A percentile compares a stretch with the other conserved stretches of the same genome.
phyloP scores from a whole-genome alignment of 306 rosid species.

The Cicer pinnatifidum region DNA sequence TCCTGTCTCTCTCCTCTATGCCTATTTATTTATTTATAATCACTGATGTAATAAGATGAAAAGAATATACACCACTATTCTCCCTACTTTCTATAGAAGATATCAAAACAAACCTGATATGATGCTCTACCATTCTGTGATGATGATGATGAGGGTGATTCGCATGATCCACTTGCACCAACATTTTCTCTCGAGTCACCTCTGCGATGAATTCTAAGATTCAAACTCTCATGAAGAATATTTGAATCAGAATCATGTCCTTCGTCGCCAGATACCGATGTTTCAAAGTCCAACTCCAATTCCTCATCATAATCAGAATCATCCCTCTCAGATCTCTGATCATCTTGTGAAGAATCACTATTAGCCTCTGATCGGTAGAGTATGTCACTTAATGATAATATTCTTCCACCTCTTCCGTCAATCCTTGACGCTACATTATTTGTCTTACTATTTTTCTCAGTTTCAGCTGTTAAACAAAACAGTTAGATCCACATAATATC shows the following conservation, averaged over 20 bases:
- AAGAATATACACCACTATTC: neutral
- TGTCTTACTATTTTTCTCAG: constrained; percentile 64
- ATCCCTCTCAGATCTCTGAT: constrained; percentile 86
- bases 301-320: constrained; percentile 95
- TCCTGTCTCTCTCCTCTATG: neutral
- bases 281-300: constrained; percentile 88
- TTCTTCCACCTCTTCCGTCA: constrained; percentile 68
- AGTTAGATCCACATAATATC: constrained; percentile 40
- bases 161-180: constrained; percentile 67
- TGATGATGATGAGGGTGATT: constrained; percentile 74
- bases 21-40: neutral
- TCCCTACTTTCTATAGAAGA: constrained; percentile 6
- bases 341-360: constrained; percentile 88
- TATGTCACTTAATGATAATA: constrained; percentile 81
- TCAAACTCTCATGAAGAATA: constrained; percentile 82
- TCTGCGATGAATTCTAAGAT: constrained; percentile 80
- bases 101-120: constrained; percentile 65
- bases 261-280: constrained; percentile 87
- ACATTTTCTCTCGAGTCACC: constrained; percentile 71
- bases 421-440: constrained; percentile 67
- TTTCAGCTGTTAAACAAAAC: constrained; percentile 66
- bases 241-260: constrained; percentile 75
- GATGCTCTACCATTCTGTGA: constrained; percentile 60
- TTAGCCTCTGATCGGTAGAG: constrained; percentile 79
- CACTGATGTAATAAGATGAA: constrained; percentile 5